Base-by-base conservation (phyloP, 345 rosid species). In the Draba incana region DNA sequence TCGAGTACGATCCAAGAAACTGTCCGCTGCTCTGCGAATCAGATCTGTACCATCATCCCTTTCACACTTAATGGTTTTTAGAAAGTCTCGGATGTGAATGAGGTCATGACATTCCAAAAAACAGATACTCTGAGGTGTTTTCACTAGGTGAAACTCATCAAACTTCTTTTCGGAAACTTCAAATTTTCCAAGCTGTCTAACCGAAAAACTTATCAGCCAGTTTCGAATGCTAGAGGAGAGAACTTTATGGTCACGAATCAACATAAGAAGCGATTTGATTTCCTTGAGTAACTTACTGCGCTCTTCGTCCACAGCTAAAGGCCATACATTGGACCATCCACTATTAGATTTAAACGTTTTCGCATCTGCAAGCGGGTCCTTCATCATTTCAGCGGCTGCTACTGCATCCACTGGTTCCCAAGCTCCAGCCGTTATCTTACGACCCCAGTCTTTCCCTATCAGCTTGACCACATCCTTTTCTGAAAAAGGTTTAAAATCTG, bases 271-370 rank as follows among this genome's bases (percentile, higher is more conserved):
- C 20, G 15, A 24, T 8, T 44, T 15, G 47, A 71, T 8, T 2
- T 71, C 69, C 75, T 15, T 25, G 24, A 71, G 69, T 62, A 62
- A 35, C 25, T 38, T 27, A 3, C 57, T 14, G 3, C 69, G 57
- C 42, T 71, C 62, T 62, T 63, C 55, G 45, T 71, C 75, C 10
- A 2, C 69, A 62, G 48, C 48, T 15, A 35, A 25, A 44, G 68
- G 74, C 74, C 74, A 71, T 14, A 62, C 33, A 2, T 15, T 11
- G 13, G 63, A 62, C 75, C 75, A 71, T 24, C 75, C 75, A 10
- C n/a, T 56, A 15, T 53, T 44, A 53, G 25, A 25, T 8, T 15
- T 38, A 35, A 62, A 62, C 6, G 2, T 20, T 62, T 71, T 55
- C 48, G 15, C 63, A 45, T n/a, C 3, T 62, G 1, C 14, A 2